These are phyloP conservation scores for Actinomortierella ambigua DNA, from an alignment of 371 early-diverging fungal genomes.

Conservation along the genomic window DNA sequence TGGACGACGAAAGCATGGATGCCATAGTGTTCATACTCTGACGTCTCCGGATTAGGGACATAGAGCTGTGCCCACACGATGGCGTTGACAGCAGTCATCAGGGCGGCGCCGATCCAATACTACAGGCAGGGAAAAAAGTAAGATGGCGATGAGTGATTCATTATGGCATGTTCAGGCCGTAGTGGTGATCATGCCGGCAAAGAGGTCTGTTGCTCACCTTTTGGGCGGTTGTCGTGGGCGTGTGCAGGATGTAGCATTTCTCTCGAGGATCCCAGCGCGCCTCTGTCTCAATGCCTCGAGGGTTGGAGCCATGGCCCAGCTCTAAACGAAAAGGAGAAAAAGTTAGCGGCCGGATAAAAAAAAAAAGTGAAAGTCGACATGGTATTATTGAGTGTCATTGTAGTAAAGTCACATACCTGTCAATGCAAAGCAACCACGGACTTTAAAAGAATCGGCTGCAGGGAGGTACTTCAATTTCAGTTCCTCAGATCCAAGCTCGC, in stretches of 20 bases:
- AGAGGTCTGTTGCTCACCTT: neutral
- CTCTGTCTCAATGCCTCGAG: slow-evolving; percentile 20
- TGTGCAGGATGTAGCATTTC: slow-evolving; percentile 16
- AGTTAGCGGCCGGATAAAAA: neutral
- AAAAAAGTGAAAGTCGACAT: neutral
- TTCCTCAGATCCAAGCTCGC: slow-evolving; percentile 15
- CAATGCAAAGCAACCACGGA: slow-evolving; percentile 18
- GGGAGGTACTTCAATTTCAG: slow-evolving; percentile 13
- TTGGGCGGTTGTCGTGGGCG: slow-evolving; percentile 21
- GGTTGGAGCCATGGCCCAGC: slow-evolving; percentile 17
- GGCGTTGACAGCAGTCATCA: slow-evolving; percentile 10
- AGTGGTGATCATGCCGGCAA: neutral
- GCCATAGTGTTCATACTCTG: slow-evolving; percentile 8
- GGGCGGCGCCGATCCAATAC: slow-evolving; percentile 23
- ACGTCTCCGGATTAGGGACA: slow-evolving; percentile 4
- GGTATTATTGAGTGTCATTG: neutral
- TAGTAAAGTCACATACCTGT: slow-evolving; percentile 7
- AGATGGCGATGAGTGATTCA: neutral
- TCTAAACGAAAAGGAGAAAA: slow-evolving; percentile 2
- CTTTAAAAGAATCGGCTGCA: slow-evolving; percentile 14
- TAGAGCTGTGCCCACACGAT: slow-evolving; percentile 18
- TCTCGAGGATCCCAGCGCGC: slow-evolving; percentile 15
- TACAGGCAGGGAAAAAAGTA: neutral
- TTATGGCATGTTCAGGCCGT: too few species aligned
- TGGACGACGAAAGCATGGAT: slow-evolving; percentile 20